These are phyloP conservation scores for Baorangia bicolor DNA, from an alignment of 768 basidiomycete genomes.

Conservation along the genomic window DNA sequence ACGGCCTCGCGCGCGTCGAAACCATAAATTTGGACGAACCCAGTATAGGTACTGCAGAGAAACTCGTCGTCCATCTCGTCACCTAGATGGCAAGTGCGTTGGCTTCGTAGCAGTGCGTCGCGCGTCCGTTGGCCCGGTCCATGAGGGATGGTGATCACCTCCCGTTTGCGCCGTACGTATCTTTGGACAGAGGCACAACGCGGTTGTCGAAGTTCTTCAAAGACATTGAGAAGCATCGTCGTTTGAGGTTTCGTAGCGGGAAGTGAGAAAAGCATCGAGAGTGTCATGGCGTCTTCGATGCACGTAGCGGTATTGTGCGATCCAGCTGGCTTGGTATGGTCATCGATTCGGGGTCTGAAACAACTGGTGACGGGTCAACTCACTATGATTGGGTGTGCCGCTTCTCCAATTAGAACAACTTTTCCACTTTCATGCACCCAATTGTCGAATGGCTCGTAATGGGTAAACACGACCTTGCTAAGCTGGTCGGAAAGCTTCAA, in stretches of 20 bases:
- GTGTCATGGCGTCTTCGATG: conserved; percentile 61
- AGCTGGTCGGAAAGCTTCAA: conserved; percentile 16
- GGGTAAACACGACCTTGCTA: conserved; percentile 32
- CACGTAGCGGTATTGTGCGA: conserved; percentile 47
- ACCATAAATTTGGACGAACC: conserved; percentile 46
- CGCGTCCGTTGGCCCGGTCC: conserved; percentile 45
- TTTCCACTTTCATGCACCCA: conserved; percentile 51
- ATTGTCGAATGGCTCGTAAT: conserved; percentile 41
- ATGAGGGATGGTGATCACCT: conserved; percentile 39
- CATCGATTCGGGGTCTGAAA: not conserved
- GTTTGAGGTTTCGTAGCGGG: conserved; percentile 46
- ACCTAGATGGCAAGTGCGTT: conserved; percentile 35
- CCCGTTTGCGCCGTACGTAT: conserved; percentile 44
- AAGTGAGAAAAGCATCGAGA: conserved; percentile 55
- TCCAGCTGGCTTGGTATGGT: conserved; percentile 42
- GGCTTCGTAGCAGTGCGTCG: conserved; percentile 35
- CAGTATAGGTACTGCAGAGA: conserved; percentile 47
- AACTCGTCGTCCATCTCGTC: conserved; percentile 41
- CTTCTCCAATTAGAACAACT: conserved; percentile 56
- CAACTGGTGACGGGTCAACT: not conserved
- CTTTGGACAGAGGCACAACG: conserved; percentile 41
- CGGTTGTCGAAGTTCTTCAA: conserved; percentile 56
- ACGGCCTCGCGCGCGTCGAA: conserved; percentile 53
- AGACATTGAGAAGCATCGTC: conserved; percentile 48
- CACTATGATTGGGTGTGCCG: conserved; percentile 56